phyloP scores from a whole-genome alignment of 129 eudicot species.

The Silybum marianum region DNA sequence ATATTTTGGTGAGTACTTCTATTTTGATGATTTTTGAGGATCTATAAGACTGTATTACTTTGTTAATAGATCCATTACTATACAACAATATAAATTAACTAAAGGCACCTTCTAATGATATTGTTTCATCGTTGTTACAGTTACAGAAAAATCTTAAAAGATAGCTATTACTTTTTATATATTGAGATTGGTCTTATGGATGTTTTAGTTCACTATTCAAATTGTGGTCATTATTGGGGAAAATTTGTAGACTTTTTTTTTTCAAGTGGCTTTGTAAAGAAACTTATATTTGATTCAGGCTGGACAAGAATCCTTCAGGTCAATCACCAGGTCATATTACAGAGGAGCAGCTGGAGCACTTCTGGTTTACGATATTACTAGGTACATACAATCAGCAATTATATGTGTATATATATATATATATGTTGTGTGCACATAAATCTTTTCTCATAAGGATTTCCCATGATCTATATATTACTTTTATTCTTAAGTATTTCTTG shows the following conservation, averaged over 20 bases:
- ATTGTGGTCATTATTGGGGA: not conserved
- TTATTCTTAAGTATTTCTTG: not conserved
- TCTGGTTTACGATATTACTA: constrained; percentile 84
- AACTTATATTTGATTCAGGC: constrained; percentile 52
- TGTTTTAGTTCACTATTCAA: not conserved
- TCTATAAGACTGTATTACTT: not conserved
- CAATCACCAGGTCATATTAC: constrained; percentile 86
- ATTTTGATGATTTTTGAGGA: constrained; percentile 10
- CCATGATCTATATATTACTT: not conserved
- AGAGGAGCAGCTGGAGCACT: constrained; percentile 99
- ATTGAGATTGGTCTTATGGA: not conserved
- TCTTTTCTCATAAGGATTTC: not conserved
- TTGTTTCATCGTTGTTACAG: no score
- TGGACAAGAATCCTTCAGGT: constrained; percentile 89
- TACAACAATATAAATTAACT: not conserved
- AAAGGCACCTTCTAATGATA: no score
- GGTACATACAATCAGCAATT: constrained; percentile 36
- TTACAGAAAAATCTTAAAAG: no score
- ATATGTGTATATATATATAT: not conserved
- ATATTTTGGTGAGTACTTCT: not conserved
- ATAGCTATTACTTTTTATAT: not conserved
- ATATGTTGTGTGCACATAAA: not conserved
- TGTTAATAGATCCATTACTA: not conserved
- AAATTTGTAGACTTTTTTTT: not conserved
- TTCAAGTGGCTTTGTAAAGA: not conserved